Conservation (phyloP, 1,284 basidiomycete species). For the Hemileia vastatrix region DNA sequence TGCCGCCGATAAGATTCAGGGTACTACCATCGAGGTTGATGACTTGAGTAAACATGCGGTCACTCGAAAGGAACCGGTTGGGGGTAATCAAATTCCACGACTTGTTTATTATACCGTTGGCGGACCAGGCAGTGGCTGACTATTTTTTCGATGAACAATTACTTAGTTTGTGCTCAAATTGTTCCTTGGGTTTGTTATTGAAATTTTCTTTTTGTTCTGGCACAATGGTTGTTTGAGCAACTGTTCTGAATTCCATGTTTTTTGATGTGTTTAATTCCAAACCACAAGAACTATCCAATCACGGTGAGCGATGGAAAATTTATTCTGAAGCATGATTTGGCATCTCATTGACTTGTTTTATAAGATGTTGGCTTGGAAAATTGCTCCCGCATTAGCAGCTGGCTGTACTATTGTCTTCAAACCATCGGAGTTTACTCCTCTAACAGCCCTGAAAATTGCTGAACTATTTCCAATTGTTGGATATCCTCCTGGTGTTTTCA, state of each 20-base stretch:
- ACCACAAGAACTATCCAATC: constrained; percentile 25
- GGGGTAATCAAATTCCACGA: no score
- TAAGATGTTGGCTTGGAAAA: constrained; percentile 32
- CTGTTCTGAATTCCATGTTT: neutral
- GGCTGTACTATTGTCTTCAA: constrained; percentile 40
- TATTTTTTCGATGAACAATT: no score
- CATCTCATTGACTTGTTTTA: neutral
- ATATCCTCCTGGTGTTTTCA: constrained; percentile 38
- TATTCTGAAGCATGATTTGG: neutral
- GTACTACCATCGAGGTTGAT: neutral
- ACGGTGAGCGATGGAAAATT: constrained; percentile 20
- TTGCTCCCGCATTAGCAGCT: constrained; percentile 39
- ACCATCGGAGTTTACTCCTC: constrained; percentile 37
- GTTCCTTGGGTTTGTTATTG: constrained; percentile 14
- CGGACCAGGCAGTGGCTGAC: no score
- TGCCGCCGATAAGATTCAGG: constrained; percentile 1
- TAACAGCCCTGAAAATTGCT: constrained; percentile 31
- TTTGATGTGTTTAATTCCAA: neutral
- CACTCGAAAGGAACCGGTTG: constrained; percentile 3
- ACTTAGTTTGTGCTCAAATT: constrained; percentile 24
- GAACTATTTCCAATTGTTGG: constrained; percentile 34
- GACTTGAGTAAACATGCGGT: neutral
- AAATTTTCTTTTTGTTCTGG: neutral
- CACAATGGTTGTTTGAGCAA: neutral
- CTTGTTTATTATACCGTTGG: no score